These are phyloP conservation scores for Ambrosia artemisiifolia DNA, from an alignment of 129 eudicot species.

Conservation along the genomic window DNA sequence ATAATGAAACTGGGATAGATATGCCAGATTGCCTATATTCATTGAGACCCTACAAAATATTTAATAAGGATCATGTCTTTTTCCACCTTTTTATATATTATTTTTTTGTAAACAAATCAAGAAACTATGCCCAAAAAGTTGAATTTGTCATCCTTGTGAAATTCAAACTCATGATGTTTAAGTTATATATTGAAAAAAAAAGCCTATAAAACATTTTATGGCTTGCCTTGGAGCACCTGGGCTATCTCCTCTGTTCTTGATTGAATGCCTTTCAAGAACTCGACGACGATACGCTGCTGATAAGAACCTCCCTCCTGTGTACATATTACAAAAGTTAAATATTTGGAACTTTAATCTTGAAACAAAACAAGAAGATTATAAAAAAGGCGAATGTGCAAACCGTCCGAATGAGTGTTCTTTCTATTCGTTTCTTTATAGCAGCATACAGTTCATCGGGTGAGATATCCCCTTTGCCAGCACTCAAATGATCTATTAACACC, in stretches of 20 bases:
- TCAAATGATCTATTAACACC: slow-evolving; percentile 59
- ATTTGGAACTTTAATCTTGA: not conserved
- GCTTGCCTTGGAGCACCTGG: slow-evolving; percentile 52
- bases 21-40: slow-evolving; percentile 33
- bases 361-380: not conserved
- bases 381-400: slow-evolving; percentile 33
- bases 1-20: slow-evolving; percentile 8
- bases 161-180: slow-evolving; percentile 14
- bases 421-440: slow-evolving; percentile 85
- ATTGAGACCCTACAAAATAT: slow-evolving; percentile 34
- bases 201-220: not conserved
- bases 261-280: slow-evolving; percentile 82
- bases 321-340: not conserved
- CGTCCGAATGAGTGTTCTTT: slow-evolving; percentile 81
- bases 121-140: not conserved
- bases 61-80: slow-evolving; percentile 26
- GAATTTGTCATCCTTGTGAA: slow-evolving; percentile 1
- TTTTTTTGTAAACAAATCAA: not conserved
- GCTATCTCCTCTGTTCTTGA: slow-evolving; percentile 69
- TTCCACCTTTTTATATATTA: not conserved
- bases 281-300: slow-evolving; percentile 78
- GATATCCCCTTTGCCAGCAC: slow-evolving; percentile 67
- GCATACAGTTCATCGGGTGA: slow-evolving; percentile 66
- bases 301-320: slow-evolving; percentile 93
- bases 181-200: not conserved